These are phyloP conservation scores for Zymoseptoria brevis DNA, from an alignment of 2,329 filamentous ascomycete genomes.

Conservation along the genomic window DNA sequence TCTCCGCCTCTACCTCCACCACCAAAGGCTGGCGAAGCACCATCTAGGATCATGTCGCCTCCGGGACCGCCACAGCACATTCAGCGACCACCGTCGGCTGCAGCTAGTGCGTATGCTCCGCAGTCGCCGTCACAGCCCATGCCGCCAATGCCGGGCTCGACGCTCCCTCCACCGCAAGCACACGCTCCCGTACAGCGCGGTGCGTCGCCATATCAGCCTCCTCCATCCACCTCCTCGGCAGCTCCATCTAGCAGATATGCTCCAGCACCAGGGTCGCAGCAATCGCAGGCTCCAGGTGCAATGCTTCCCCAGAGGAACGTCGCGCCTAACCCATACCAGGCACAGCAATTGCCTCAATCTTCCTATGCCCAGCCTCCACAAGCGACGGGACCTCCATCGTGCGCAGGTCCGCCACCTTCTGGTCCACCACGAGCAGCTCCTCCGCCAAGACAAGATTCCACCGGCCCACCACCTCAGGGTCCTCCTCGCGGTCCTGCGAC, in stretches of 20 bases:
- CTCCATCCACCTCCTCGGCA: constrained; percentile 52
- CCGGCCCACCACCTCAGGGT: constrained; percentile 39
- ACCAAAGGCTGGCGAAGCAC: constrained; percentile 66
- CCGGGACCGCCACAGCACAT: constrained; percentile 41
- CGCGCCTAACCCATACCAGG: constrained; percentile 39
- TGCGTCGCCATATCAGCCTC: constrained; percentile 77
- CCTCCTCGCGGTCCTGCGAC: constrained; percentile 21
- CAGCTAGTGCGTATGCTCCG: constrained; percentile 59
- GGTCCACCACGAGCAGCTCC: constrained; percentile 39
- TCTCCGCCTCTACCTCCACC: constrained; percentile 72
- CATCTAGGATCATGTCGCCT: constrained; percentile 64
- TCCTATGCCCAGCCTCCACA: constrained; percentile 38
- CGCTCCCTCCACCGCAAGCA: constrained; percentile 40
- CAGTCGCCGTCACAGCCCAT: constrained; percentile 36
- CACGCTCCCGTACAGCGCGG: constrained; percentile 61
- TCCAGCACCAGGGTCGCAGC: constrained; percentile 52
- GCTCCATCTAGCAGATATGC: constrained; percentile 72
- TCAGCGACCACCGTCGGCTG: constrained; percentile 44
- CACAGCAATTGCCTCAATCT: constrained; percentile 24
- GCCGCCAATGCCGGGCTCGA: constrained; percentile 33
- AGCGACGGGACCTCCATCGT: constrained; percentile 32
- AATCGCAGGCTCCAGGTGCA: constrained; percentile 31
- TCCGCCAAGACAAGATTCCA: constrained; percentile 24
- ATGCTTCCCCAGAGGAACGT: constrained; percentile 37
- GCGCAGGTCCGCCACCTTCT: constrained; percentile 26